Evolutionary conservation across 352 stramenopile species (phyloP), one percentile per base, ranked within the genome.

Genomic region (Phytophthora podocarpi): DNA sequence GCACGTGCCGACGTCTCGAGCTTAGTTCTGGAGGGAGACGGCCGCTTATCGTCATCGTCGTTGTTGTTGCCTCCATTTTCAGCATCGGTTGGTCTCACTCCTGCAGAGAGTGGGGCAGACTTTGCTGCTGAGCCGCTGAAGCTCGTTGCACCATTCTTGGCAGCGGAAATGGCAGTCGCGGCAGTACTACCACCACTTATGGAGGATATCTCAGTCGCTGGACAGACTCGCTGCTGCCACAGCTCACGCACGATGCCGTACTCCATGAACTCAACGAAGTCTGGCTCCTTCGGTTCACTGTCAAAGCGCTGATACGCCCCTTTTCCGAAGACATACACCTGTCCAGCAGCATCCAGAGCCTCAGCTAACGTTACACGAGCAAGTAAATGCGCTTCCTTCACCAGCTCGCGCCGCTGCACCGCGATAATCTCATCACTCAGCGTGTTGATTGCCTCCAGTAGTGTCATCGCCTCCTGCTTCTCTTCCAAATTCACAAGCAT

Each of bases 311-410:
- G 66, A 34, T 87, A 84, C 0, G 78, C 55, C 23, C 83, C 85
- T 56, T 82, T 88, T 3, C 85, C 83, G 30, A 94, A 93, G 20
- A 90, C 61, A 36, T 94, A 94, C 0, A 94, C 85, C 23, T 94
- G 85, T 0, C 85, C 85, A 10, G 83, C 81, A 18, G 80, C 83
- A 64, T 94, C 85, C 8, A 94, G 50, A 0, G 85, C 82, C 7
- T 91, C 78, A 0, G 63, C 42, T 5, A 94, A 58, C 9, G 78
- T 54, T 0, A 85, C 58, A 3, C 63, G 70, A 1, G 85, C 68
- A 7, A 89, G 64, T 6, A 76, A 35, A 11, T 74, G 58, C 0
- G 82, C 78, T 55, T 91, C 76, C 3, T 73, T 61, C 2, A 90
- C 70, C 0, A 92, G 53, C 16, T 74, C 62, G 6, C 82, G 66